Conservation (phyloP, 2,329 filamentous ascomycete genomes). For the Aspergillus costaricaensis region DNA sequence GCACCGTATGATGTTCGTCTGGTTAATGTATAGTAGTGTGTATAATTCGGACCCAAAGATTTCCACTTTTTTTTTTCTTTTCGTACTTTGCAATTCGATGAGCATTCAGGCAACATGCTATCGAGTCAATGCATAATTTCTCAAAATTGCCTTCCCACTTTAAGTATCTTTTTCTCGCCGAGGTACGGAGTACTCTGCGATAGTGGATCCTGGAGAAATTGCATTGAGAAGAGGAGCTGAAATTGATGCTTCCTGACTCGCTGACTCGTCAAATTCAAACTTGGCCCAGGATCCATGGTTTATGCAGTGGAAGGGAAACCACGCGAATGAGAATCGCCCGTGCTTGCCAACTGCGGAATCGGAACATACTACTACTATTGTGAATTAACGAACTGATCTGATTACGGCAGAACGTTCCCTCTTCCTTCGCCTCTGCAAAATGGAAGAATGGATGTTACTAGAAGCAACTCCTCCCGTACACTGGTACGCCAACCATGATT, state of each 20-base stretch:
- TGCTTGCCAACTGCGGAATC: background rate
- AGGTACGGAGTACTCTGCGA: background rate
- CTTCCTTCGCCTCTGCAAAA: background rate
- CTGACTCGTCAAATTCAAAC: background rate
- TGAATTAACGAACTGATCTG: background rate
- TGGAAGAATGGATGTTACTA: background rate
- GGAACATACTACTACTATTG: background rate
- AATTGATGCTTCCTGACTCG: background rate
- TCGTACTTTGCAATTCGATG: background rate
- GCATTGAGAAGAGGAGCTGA: background rate
- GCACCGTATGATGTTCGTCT: slow-evolving; percentile 15
- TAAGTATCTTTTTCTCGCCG: background rate
- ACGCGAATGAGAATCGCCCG: background rate
- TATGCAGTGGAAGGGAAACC: slow-evolving; percentile 3
- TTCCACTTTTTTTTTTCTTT: background rate
- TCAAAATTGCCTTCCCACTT: background rate
- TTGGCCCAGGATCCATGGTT: background rate
- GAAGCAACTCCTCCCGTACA: background rate
- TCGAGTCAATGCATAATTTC: slow-evolving; percentile 3
- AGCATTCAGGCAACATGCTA: slow-evolving; percentile 7
- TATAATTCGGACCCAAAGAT: background rate
- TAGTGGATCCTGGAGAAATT: background rate
- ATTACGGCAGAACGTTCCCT: background rate
- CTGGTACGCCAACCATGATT: background rate
- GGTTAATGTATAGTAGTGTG: background rate